Conservation (phyloP, 805 yeast genomes). For the Henningerozyma blattae region DNA sequence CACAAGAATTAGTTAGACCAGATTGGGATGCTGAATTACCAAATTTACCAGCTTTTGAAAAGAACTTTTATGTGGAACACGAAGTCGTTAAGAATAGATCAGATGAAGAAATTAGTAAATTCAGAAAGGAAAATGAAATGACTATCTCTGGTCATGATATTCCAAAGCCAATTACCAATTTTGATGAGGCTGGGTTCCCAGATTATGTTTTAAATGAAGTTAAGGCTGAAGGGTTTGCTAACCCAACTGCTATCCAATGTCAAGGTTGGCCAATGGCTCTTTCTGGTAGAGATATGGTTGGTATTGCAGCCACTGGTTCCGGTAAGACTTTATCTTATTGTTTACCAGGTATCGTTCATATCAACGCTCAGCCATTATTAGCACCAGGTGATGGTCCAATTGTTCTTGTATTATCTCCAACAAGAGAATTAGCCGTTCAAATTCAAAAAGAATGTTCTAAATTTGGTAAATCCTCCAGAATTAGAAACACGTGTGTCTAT, state of each 20-base stretch:
- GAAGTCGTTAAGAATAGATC: slow-evolving; percentile 65
- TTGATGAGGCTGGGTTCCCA: slow-evolving; percentile 98
- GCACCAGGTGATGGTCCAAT: slow-evolving; percentile 96
- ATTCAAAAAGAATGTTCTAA: slow-evolving; percentile 93
- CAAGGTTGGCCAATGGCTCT: slow-evolving; percentile 99
- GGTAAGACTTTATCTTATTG: slow-evolving; percentile 97
- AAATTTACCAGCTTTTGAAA: slow-evolving; percentile 78
- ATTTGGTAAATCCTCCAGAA: slow-evolving; percentile 84
- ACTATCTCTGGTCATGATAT: slow-evolving; percentile 69
- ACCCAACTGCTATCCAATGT: slow-evolving; percentile 94
- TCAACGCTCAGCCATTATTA: slow-evolving; percentile 93
- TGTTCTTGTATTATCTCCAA: slow-evolving; percentile 91
- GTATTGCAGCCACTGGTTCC: slow-evolving; percentile 98
- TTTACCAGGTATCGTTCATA: slow-evolving; percentile 93
- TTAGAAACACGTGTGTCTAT: slow-evolving; percentile 93
- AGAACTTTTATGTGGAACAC: slow-evolving; percentile 86
- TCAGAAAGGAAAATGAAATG: slow-evolving; percentile 83
- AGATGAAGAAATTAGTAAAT: slow-evolving; percentile 57
- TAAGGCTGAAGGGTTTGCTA: slow-evolving; percentile 81
- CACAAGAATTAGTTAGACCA: slow-evolving; percentile 40
- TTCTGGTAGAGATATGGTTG: slow-evolving; percentile 97
- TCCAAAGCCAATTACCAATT: slow-evolving; percentile 85
- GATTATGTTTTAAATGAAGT: slow-evolving; percentile 84
- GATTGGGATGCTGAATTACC: slow-evolving; percentile 58
- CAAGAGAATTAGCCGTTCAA: slow-evolving; percentile 98